Evolutionary conservation across 495 filamentous ascomycete species (phyloP), one percentile per base, ranked within the genome.

Genomic region (Penicillium desertorum): DNA sequence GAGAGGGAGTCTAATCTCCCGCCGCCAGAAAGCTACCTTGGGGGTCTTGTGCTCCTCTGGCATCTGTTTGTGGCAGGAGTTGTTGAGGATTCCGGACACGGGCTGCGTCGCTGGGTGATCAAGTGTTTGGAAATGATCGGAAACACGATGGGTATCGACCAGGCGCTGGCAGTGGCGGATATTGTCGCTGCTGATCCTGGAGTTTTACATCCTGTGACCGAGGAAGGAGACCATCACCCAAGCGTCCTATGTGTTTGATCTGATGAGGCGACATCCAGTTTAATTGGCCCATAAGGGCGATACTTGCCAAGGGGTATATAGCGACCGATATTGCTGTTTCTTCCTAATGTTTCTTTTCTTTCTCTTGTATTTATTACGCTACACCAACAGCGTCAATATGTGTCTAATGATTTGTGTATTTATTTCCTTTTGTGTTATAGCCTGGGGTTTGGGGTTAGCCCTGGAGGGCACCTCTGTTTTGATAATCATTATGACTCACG

Each of bases 21-120:
- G 56, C 49, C 62, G 34, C 56, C 69, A 37, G 56, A 69, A 25
- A 70, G 67, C 51, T 73, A 72, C 43, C 48, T 74, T 14, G 73
- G 76, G 1, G 76, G 79, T 3, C 64, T 80, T 19, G 58, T 77
- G n/a, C 62, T 81, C 5, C 67, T 82, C 10, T 83, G 78, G 76
- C 78, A 78, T 2, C 51, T 83, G 14, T 79, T 74, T 43, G 51
- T 76, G 2, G 77, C 74, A 3, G 78, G 71, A 0, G 63, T 65
- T 11, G 71, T 73, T 4, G 72, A 80, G 51, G 58, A 60, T 10
- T 61, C 63, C 11, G 57, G 57, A 5, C 63, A 74, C 25, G 52
- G 67, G 6, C 64, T 77, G 16, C 75, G 75, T 4, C 62, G 62
- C 19, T 83, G 79, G 79, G 73, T 78, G 25, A 61, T 70, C 5